Percentiles rank a stretch among this genome's conserved stretches.
Conservation (phyloP, 495 filamentous ascomycete genomes). For the Physcia stellaris region DNA sequence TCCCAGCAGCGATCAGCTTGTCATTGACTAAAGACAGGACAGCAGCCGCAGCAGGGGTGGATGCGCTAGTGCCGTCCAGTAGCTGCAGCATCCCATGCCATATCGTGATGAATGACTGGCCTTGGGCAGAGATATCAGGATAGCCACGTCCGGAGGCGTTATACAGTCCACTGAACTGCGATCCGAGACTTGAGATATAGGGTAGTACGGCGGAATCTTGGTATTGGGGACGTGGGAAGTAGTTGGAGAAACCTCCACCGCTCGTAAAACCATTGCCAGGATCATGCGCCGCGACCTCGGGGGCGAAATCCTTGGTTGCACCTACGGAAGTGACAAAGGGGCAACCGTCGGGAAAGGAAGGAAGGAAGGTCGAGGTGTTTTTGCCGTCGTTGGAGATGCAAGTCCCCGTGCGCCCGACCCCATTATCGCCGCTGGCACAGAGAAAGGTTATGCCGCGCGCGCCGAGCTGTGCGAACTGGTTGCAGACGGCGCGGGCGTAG, state of each 20-base stretch:
- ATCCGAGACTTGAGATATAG: slow-evolving; percentile 41
- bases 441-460: slow-evolving; percentile 63
- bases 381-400: slow-evolving; percentile 55
- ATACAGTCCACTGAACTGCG: slow-evolving; percentile 34
- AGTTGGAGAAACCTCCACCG: slow-evolving; percentile 56
- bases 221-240: slow-evolving; percentile 46
- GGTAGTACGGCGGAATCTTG: slow-evolving; percentile 41
- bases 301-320: slow-evolving; percentile 41
- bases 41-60: slow-evolving; percentile 47
- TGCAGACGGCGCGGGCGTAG: slow-evolving; percentile 58
- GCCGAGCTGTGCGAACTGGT: slow-evolving; percentile 55
- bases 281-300: slow-evolving; percentile 39
- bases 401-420: slow-evolving; percentile 40
- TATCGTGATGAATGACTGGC: slow-evolving; percentile 36
- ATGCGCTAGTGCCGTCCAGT: slow-evolving; percentile 52
- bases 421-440: slow-evolving; percentile 59
- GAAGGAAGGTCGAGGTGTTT: slow-evolving; percentile 51
- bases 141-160: slow-evolving; percentile 54
- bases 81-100: slow-evolving; percentile 34
- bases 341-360: slow-evolving; percentile 58
- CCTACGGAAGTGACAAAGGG: slow-evolving; percentile 64
- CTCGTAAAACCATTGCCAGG: slow-evolving; percentile 31
- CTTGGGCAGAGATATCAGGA: slow-evolving; percentile 60
- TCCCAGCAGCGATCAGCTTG: slow-evolving; percentile 39
- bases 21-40: slow-evolving; percentile 57